phyloP scores from a whole-genome alignment of 2,329 filamentous ascomycete species.

The Paraphaeosphaeria sporulosa region DNA sequence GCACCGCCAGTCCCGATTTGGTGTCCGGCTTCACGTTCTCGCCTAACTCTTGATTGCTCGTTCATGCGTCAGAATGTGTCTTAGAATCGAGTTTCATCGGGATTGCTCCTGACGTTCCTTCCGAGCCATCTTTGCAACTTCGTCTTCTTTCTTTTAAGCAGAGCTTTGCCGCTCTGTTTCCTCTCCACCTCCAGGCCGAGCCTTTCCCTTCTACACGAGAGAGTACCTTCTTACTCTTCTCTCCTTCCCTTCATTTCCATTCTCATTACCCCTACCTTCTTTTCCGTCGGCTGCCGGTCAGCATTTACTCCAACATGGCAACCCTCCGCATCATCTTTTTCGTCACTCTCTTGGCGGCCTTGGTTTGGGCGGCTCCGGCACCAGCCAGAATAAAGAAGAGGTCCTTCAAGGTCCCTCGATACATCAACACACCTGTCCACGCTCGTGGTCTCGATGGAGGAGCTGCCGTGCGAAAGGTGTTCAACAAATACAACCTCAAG shows the following conservation, averaged over 20 bases:
- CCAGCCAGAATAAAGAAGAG: slow-evolving; percentile 56
- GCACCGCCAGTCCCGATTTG: slow-evolving; percentile 22
- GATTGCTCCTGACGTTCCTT: slow-evolving; percentile 18
- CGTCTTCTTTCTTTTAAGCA: slow-evolving; percentile 37
- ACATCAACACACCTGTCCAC: slow-evolving; percentile 62
- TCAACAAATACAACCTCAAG: slow-evolving; percentile 68
- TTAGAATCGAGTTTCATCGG: slow-evolving; percentile 30
- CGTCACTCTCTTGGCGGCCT: slow-evolving; percentile 57
- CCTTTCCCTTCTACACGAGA: slow-evolving; percentile 32
- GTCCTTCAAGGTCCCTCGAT: slow-evolving; percentile 69
- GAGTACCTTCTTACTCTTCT: slow-evolving; percentile 27
- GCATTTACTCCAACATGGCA: slow-evolving; percentile 47
- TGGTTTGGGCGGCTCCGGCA: slow-evolving; percentile 57
- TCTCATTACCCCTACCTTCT: slow-evolving; percentile 31
- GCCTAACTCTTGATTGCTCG: slow-evolving; percentile 21
- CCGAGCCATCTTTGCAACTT: slow-evolving; percentile 19
- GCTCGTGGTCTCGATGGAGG: slow-evolving; percentile 62
- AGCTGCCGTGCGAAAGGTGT: slow-evolving; percentile 69
- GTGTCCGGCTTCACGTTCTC: slow-evolving; percentile 26
- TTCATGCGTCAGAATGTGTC: slow-evolving; percentile 36
- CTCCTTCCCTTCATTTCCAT: slow-evolving; percentile 25
- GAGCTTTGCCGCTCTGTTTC: slow-evolving; percentile 33
- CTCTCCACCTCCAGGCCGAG: slow-evolving; percentile 40
- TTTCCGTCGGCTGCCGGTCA: slow-evolving; percentile 48
- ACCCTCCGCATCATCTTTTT: slow-evolving; percentile 50